Base-by-base conservation (phyloP, 1,284 basidiomycete species). In the Cyathus olla region DNA sequence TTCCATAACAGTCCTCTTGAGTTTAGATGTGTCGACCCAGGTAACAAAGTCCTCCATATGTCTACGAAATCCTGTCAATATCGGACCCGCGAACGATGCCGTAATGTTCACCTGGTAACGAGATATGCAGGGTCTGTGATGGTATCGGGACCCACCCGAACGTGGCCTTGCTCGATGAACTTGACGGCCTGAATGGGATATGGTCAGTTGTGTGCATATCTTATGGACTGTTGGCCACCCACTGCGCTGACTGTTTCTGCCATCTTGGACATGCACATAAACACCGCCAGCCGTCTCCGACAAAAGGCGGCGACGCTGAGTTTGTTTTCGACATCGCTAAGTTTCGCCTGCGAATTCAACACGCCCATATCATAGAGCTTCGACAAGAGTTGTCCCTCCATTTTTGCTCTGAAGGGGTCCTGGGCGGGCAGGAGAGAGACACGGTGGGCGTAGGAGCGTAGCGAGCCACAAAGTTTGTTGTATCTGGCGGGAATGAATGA, bases 41-140 rank as follows among this genome's bases (percentile, higher is more conserved):
- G 98, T 99, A 51, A 99, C 96, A 80, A 98, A 99, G 84, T 99
- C 98, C 76, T 99, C 97, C 95, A 98, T 97, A 69, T 96, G 95
- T 70, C 93, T 94, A 65, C 19, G 61, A 47, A 13, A 50, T 11
- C 35, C 37, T 65, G 37, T 67, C 65, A 66, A 35, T 39, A 44
- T 52, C 54, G 21, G 60, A 35, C 17, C 50, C 29, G 29, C 21
- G 22, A 40, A 27, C 50, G 31, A 46, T 49, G 31, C 21, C 39
- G 22, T n/a, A 56, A 46, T 53, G 68, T 83, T 48, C 68, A 90
- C 88, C 96, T 86, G 26, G 97, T 98, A 65, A 99, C 96, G 60
- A 99, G 87, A 81, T 94, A 99, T 1, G 97, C 98, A 2, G 98
- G 98, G 77, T 99, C 98, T 0, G 94, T 97, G 71, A 99, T 91